Evolutionary conservation across 495 filamentous ascomycete species (phyloP).

Genomic region (Melanomma pulvis-pyrius): DNA sequence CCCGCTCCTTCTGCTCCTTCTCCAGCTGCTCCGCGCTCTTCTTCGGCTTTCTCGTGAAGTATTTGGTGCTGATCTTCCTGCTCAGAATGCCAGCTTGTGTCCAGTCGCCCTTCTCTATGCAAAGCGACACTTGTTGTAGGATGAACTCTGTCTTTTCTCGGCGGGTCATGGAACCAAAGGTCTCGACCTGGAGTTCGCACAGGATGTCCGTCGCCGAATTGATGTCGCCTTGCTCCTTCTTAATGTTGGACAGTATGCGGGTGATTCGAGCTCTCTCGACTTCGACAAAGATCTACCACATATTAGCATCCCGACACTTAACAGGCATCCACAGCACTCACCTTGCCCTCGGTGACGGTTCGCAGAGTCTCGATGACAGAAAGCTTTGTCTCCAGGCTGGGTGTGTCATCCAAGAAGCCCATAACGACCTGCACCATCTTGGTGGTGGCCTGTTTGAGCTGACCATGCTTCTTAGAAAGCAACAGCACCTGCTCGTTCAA

Average conservation of each 20-base stretch:
- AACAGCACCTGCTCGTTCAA: conserved; percentile 95
- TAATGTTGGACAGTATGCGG: conserved; percentile 92
- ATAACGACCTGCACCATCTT: conserved; percentile 98
- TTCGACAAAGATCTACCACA: conserved; percentile 89
- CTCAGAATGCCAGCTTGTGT: conserved; percentile 91
- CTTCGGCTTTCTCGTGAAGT: conserved; percentile 85
- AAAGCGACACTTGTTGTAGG: conserved; percentile 88
- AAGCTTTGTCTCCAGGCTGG: conserved; percentile 81
- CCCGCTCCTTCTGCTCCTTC: conserved; percentile 80
- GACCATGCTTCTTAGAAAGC: conserved; percentile 98
- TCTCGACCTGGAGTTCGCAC: conserved; percentile 97
- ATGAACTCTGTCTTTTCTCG: conserved; percentile 99
- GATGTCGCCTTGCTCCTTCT: conserved; percentile 89
- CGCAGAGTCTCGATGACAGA: conserved; percentile 91
- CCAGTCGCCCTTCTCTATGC: conserved; percentile 95
- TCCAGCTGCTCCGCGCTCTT: conserved; percentile 83
- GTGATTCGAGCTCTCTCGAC: conserved; percentile 96
- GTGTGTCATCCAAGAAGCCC: conserved; percentile 81
- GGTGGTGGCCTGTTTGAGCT: conserved; percentile 97
- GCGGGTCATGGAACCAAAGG: conserved; percentile 95
- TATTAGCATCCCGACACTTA: conserved; percentile 8
- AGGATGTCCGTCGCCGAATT: conserved; percentile 87
- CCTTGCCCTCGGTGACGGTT: conserved; percentile 97
- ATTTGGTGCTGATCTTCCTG: conserved; percentile 94
- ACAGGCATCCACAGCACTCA: conserved; percentile 38